These are phyloP conservation scores for Hibiscus syriacus DNA, from an alignment of 345 rosid species.

Conservation along the genomic window DNA sequence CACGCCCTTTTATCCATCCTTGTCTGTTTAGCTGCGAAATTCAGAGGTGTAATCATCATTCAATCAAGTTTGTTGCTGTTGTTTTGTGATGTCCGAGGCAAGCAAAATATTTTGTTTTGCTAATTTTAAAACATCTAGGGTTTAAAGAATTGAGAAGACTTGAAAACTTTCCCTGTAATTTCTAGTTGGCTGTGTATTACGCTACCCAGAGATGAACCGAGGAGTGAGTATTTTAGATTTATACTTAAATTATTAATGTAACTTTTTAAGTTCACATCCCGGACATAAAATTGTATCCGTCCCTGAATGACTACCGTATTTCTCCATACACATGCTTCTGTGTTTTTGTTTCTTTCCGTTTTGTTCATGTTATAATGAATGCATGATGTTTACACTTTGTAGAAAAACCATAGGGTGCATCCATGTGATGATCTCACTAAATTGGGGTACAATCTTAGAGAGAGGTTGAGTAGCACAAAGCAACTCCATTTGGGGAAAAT, in stretches of 20 bases:
- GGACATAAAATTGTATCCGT: too few species aligned
- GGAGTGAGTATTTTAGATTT: too few species aligned
- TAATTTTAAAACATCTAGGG: neutral
- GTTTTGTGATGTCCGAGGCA: neutral
- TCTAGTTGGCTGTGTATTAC: neutral
- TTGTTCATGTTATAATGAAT: constrained; percentile 6
- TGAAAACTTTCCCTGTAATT: neutral
- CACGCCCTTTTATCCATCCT: too few species aligned
- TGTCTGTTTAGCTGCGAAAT: too few species aligned
- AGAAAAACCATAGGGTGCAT: constrained; percentile 72
- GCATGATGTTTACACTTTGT: constrained; percentile 16
- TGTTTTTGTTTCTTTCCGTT: neutral
- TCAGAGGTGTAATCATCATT: too few species aligned
- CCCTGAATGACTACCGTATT: too few species aligned
- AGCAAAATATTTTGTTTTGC: neutral
- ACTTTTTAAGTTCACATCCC: too few species aligned
- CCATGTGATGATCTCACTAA: too few species aligned
- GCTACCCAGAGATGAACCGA: too few species aligned
- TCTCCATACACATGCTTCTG: too few species aligned
- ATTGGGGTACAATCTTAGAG: constrained; percentile 67
- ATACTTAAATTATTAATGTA: too few species aligned
- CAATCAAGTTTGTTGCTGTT: neutral
- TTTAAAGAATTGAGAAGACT: neutral
- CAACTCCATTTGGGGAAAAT: constrained; percentile 12
- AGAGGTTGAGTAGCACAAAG: constrained; percentile 36